Percentiles rank a stretch among this genome's conserved stretches.
Conservation (phyloP, 2,329 filamentous ascomycete genomes). For the Beauveria caledonica region DNA sequence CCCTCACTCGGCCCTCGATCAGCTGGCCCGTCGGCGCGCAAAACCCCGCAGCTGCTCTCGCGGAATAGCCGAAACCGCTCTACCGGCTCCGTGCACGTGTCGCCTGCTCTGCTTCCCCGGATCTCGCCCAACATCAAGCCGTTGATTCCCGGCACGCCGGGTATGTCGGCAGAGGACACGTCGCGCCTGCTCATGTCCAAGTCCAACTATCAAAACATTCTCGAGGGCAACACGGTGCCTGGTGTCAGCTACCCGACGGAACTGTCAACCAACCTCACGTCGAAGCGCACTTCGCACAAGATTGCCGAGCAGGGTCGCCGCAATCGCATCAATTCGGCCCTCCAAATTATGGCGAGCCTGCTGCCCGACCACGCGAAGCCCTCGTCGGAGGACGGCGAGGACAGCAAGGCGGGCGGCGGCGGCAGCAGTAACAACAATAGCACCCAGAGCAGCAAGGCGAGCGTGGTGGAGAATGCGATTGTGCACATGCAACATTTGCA, state of each 20-base stretch:
- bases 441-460: conserved; percentile 81
- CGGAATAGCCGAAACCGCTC: conserved; percentile 64
- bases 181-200: conserved; percentile 82
- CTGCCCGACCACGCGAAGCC: conserved; percentile 53
- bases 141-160: conserved; percentile 56
- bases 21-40: conserved; percentile 36
- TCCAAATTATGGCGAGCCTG: conserved; percentile 83
- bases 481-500: conserved; percentile 86
- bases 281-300: conserved; percentile 95
- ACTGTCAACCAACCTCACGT: conserved; percentile 86
- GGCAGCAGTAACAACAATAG: conserved; percentile 17
- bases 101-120: conserved; percentile 76
- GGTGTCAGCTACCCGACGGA: conserved; percentile 87
- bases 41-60: conserved; percentile 47
- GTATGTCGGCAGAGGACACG: conserved; percentile 48
- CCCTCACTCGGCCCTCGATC: conserved; percentile 52
- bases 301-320: conserved; percentile 92
- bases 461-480: conserved; percentile 94
- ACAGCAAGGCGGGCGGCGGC: conserved; percentile 33
- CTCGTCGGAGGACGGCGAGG: conserved; percentile 34
- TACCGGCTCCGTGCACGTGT: conserved; percentile 65
- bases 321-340: conserved; percentile 88
- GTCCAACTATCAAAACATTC: conserved; percentile 95
- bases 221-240: conserved; percentile 85
- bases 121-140: conserved; percentile 96